phyloP scores from a whole-genome alignment of 2,329 filamentous ascomycete species.

The Parafenestella ontariensis region DNA sequence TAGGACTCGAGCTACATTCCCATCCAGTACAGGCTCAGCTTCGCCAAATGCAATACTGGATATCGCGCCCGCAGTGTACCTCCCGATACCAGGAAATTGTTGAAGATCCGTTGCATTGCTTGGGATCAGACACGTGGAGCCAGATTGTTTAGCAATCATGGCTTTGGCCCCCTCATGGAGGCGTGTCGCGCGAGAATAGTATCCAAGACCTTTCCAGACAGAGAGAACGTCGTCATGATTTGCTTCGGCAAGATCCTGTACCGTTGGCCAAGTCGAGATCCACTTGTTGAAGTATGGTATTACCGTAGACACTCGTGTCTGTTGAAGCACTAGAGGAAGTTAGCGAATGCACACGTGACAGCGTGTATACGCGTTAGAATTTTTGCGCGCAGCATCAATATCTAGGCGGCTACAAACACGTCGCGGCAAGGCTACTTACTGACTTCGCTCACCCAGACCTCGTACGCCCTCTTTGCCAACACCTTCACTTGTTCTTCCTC shows the following conservation, averaged over 20 bases:
- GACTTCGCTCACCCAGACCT: slow-evolving; percentile 72
- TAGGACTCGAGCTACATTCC: slow-evolving; percentile 68
- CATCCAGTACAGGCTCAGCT: slow-evolving; percentile 67
- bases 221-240: slow-evolving; percentile 63
- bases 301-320: slow-evolving; percentile 68
- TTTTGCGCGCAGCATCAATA: neutral
- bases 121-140: slow-evolving; percentile 60
- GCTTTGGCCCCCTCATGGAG: slow-evolving; percentile 64
- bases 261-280: slow-evolving; percentile 67
- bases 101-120: slow-evolving; percentile 54
- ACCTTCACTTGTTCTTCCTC: slow-evolving; percentile 44
- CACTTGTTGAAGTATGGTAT: slow-evolving; percentile 69
- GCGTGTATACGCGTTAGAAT: slow-evolving; percentile 7
- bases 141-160: slow-evolving; percentile 49
- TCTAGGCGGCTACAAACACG: neutral
- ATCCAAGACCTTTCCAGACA: slow-evolving; percentile 68
- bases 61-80: slow-evolving; percentile 69
- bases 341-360: slow-evolving; percentile 18
- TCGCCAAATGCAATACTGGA: slow-evolving; percentile 68
- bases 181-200: slow-evolving; percentile 69
- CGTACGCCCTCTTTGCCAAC: slow-evolving; percentile 65
- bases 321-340: slow-evolving; percentile 62
- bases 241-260: slow-evolving; percentile 63
- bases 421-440: slow-evolving; percentile 44
- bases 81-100: slow-evolving; percentile 65